Evolutionary conservation across 2,329 filamentous ascomycete genomes (phyloP).

Genomic region (Colletotrichum scovillei): DNA sequence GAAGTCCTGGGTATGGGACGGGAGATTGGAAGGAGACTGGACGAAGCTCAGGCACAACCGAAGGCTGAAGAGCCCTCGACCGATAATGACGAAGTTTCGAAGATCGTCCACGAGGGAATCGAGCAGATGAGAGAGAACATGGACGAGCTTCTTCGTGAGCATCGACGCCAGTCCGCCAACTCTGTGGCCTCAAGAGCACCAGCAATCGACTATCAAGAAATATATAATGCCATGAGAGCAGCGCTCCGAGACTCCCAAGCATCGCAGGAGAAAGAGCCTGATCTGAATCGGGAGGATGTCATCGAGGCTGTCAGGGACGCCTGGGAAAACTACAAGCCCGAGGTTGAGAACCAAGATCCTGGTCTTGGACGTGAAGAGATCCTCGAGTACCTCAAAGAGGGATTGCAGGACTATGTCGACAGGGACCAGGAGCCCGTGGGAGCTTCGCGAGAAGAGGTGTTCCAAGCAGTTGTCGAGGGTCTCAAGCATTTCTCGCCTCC

Average conservation of each 20-base stretch:
- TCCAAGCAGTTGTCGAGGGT: constrained; percentile 86
- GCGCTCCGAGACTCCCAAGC: constrained; percentile 74
- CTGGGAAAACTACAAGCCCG: constrained; percentile 94
- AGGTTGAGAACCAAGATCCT: constrained; percentile 90
- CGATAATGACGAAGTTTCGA: constrained; percentile 77
- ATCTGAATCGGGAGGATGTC: constrained; percentile 83
- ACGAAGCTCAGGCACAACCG: constrained; percentile 63
- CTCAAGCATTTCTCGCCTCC: constrained; percentile 84
- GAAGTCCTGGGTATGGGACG: constrained; percentile 96
- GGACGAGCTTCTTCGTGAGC: constrained; percentile 81
- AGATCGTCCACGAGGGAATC: constrained; percentile 83
- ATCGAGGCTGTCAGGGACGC: constrained; percentile 88
- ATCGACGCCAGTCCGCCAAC: constrained; percentile 74
- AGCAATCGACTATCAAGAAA: constrained; percentile 80
- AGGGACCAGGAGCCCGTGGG: constrained; percentile 63
- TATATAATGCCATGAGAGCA: constrained; percentile 85
- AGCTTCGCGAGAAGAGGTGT: constrained; percentile 85
- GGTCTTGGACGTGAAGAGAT: constrained; percentile 93
- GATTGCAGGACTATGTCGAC: constrained; percentile 79
- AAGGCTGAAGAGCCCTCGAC: constrained; percentile 52
- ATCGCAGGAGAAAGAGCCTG: constrained; percentile 55
- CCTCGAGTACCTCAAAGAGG: constrained; percentile 85
- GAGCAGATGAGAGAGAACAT: constrained; percentile 87
- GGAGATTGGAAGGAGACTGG: constrained; percentile 88
- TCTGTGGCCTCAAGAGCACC: constrained; percentile 71